Evolutionary conservation across 129 eudicot genomes (phyloP).

Genomic region (Apium graveolens): DNA sequence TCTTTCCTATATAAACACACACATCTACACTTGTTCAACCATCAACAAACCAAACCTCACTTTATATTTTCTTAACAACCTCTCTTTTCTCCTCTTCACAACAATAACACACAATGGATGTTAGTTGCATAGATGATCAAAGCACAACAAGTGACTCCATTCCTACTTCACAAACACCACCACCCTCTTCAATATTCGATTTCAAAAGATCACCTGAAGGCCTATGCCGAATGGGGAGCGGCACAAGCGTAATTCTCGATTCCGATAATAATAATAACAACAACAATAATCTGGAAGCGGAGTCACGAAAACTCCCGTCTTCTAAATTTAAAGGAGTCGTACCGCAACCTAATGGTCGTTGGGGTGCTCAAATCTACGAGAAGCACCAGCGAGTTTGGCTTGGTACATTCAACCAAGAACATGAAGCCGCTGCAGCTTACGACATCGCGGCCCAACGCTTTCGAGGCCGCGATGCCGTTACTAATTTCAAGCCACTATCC

Average conservation of each 20-base stretch:
- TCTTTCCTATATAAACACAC: constrained; percentile 36
- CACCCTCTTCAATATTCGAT: not conserved
- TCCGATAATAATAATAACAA: constrained; percentile 42
- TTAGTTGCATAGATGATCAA: constrained; percentile 50
- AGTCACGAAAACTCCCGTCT: constrained; percentile 78
- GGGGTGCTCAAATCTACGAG: constrained; percentile 97
- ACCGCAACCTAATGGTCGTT: constrained; percentile 92
- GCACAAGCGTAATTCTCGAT: constrained; percentile 50
- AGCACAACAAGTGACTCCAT: constrained; percentile 47
- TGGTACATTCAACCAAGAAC: constrained; percentile 78
- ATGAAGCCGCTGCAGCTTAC: constrained; percentile 81
- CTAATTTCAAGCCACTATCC: constrained; percentile 55
- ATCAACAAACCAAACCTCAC: constrained; percentile 21
- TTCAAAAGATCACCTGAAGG: constrained; percentile 7
- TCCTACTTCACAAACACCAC: constrained; percentile 25
- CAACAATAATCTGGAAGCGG: constrained; percentile 54
- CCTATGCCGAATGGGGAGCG: constrained; percentile 50
- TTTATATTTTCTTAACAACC: not conserved
- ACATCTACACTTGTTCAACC: constrained; percentile 19
- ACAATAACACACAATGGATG: constrained; percentile 24
- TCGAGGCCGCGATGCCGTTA: constrained; percentile 90
- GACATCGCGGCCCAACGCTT: constrained; percentile 82
- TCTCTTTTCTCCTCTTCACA: not conserved
- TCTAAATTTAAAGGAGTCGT: constrained; percentile 90
- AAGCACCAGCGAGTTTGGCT: constrained; percentile 96